Percentiles rank a stretch among this genome's conserved stretches.
Evolutionary conservation across 257 asterid species (phyloP).

Genomic region (Pogostemon cablin): DNA sequence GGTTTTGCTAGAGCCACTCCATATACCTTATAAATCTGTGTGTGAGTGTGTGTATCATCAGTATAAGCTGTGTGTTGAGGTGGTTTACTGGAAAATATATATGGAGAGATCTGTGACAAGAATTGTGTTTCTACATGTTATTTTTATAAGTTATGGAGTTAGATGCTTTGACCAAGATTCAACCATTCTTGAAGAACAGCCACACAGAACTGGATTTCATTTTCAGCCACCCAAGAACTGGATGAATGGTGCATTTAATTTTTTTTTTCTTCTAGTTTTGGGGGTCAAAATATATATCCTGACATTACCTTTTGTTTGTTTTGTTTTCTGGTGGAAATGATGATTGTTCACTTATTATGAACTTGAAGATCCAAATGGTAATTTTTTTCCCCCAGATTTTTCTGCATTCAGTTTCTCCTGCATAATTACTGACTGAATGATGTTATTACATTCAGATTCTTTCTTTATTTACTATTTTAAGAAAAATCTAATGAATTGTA

Average conservation of each 20-base stretch:
- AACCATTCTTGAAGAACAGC: slow-evolving; percentile 31
- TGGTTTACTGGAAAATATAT: not conserved
- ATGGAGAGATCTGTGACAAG: slow-evolving; percentile 30
- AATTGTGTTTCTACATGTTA: slow-evolving; percentile 23
- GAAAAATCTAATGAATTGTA: not conserved
- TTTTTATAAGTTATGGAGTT: slow-evolving; percentile 31
- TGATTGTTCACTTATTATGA: slow-evolving; percentile 24
- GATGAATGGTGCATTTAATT: slow-evolving; percentile 51
- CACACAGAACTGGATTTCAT: slow-evolving; percentile 49
- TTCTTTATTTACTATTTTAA: not conserved
- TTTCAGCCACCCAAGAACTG: slow-evolving; percentile 61
- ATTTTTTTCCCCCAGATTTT: not conserved
- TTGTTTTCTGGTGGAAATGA: slow-evolving; percentile 25
- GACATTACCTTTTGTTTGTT: not conserved
- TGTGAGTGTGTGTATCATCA: not conserved
- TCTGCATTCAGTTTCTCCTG: not conserved
- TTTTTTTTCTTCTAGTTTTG: not conserved
- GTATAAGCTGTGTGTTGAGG: not conserved
- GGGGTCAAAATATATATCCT: not conserved
- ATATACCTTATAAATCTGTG: too few species aligned
- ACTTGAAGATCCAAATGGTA: slow-evolving; percentile 75
- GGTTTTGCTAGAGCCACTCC: too few species aligned
- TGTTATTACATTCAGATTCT: not conserved
- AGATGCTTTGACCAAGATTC: slow-evolving; percentile 28
- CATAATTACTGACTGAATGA: not conserved